Evolutionary conservation across 225 moss, liverwort and hornwort species (phyloP).

Genomic region (Straminergon stramineum): DNA sequence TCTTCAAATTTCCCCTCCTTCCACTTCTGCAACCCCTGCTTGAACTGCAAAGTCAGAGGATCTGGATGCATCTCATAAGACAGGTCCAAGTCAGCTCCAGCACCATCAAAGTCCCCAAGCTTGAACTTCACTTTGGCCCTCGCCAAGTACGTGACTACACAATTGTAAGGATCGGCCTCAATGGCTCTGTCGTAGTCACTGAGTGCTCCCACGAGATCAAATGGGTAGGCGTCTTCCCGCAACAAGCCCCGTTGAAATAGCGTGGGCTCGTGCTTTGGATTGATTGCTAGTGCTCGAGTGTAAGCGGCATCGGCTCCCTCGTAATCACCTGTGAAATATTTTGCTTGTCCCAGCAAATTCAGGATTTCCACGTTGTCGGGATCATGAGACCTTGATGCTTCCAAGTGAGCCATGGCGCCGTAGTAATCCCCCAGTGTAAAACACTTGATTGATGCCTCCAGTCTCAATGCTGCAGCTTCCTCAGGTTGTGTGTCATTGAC

Average conservation of each 20-base stretch:
- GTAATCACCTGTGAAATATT: neutral
- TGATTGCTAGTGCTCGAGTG: neutral
- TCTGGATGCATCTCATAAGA: neutral
- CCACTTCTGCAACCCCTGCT: neutral
- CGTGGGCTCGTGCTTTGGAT: neutral
- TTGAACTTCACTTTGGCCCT: slow-evolving; percentile 4
- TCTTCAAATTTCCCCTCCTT: neutral
- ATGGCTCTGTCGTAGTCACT: neutral
- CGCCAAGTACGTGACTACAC: neutral
- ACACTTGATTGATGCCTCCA: neutral
- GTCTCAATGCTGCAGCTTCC: neutral
- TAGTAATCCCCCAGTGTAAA: neutral
- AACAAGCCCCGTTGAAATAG: neutral
- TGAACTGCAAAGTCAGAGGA: neutral
- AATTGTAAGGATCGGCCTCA: neutral
- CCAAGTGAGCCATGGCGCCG: neutral
- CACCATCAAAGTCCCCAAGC: slow-evolving; percentile 2
- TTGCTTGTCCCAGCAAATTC: neutral
- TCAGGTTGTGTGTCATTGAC: neutral
- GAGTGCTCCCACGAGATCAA: neutral
- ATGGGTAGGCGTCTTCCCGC: neutral
- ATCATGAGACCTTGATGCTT: neutral
- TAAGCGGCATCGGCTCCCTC: neutral
- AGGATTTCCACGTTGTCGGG: neutral
- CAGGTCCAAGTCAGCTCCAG: neutral